Base-by-base conservation (phyloP, 371 early-diverging fungal genomes). In the Coemansia linderi region DNA sequence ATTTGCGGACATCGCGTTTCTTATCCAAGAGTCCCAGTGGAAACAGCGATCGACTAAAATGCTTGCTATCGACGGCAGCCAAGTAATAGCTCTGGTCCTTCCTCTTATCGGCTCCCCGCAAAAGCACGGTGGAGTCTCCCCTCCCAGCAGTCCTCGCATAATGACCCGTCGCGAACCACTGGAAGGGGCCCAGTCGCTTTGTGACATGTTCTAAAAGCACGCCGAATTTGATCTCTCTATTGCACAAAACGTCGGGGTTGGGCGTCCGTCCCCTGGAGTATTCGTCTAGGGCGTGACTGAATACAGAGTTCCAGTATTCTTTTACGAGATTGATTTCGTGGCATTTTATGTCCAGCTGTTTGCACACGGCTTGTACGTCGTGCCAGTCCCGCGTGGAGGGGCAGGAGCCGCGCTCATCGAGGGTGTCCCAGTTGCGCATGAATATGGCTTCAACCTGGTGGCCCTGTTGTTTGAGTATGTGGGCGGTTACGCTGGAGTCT, bases 1-100 rank as follows among this genome's bases (percentile, higher is more conserved):
- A 72, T 3, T 67, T 44, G 59, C 94, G 91, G 44, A 95, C 93
- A 19, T 89, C 80, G 10, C 22, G 9, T 0, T 78, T 41, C 70
- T 97, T 97, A 17, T 59, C 58, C 29, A 92, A 74, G n/a, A 83
- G 72, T 2, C 95, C 96, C 9, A 97, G 67, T 0, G 98, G 98
- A 63, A 97, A 97, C 9, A 96, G n/a, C 1, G 88, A 88, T 59
- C 84, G 69, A 8, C 31, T 33, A 17, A 85, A 69, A 13, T 57
- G 44, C 0, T 5, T 12, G 17, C 61, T n/a, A 9, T n/a, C 15
- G 13, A 71, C 50, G 31, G 59, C 85, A 0, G 94, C 89, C n/a
- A 97, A 79, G 66, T 92, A 97, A 81, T 96, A 97, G 2, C 92
- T 91, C 77, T 97, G 98, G 74, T 97, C 98, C 69, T 97, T 97